phyloP scores from a whole-genome alignment of 495 filamentous ascomycete species.

The Podospora pseudopauciseta region DNA sequence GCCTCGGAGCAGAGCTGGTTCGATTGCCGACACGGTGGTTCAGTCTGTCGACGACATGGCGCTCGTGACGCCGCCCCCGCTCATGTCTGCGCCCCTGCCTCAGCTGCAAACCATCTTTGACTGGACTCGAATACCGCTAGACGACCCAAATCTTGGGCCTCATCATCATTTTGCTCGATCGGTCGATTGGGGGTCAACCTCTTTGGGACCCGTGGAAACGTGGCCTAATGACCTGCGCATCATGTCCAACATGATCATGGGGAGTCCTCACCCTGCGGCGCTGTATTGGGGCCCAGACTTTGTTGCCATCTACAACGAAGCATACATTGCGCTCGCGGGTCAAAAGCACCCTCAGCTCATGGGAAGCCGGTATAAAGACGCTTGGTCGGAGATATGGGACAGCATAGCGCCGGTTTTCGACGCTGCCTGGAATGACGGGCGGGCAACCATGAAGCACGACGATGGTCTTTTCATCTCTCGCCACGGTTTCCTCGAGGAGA shows the following conservation, averaged over 20 bases:
- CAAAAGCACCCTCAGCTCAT: conserved; percentile 67
- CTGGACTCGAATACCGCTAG: conserved; percentile 61
- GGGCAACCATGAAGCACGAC: conserved; percentile 72
- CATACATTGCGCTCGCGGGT: conserved; percentile 63
- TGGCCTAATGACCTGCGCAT: conserved; percentile 61
- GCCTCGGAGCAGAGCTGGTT: conserved; percentile 22
- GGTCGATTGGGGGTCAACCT: conserved; percentile 61
- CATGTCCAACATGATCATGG: conserved; percentile 68
- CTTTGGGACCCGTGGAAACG: conserved; percentile 61
- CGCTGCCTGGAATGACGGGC: conserved; percentile 54
- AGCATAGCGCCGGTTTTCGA: conserved; percentile 57
- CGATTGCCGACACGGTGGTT: conserved; percentile 20
- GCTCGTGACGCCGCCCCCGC: conserved; percentile 18
- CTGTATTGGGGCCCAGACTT: conserved; percentile 69
- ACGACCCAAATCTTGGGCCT: conserved; percentile 51
- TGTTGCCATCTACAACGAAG: conserved; percentile 69
- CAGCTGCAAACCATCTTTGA: conserved; percentile 52
- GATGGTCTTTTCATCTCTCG: conserved; percentile 62
- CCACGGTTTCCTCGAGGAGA: conserved; percentile 61
- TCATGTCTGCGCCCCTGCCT: conserved; percentile 8
- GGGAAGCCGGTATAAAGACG: conserved; percentile 59
- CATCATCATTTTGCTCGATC: conserved; percentile 65
- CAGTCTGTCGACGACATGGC: conserved; percentile 30
- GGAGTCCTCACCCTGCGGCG: conserved; percentile 64
- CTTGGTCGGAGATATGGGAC: conserved; percentile 67